A percentile compares a stretch with the other conserved stretches of the same genome.
These are phyloP conservation scores for Botrytis medusae DNA, from an alignment of 2,329 filamentous ascomycete genomes.

Conservation along the genomic window DNA sequence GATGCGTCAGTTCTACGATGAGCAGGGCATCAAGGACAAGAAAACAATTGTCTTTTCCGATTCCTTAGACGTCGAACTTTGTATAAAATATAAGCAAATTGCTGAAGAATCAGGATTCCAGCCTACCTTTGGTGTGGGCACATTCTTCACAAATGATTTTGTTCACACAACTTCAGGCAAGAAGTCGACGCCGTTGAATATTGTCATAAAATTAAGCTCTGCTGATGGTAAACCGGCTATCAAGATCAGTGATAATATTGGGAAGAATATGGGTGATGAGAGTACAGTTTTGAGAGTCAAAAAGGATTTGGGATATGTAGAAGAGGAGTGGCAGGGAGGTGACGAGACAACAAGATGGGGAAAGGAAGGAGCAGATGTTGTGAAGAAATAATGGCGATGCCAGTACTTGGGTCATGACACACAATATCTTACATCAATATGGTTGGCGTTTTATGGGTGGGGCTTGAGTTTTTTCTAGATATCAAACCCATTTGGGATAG, in stretches of 20 bases:
- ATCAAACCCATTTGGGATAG: background rate
- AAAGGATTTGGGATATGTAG: slow-evolving; percentile 78
- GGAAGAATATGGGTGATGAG: slow-evolving; percentile 89
- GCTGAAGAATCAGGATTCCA: slow-evolving; percentile 79
- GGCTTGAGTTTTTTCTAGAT: background rate
- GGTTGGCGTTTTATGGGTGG: background rate
- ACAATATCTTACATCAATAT: background rate
- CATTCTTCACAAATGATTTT: slow-evolving; percentile 95
- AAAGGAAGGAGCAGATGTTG: slow-evolving; percentile 43
- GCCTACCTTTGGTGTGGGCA: slow-evolving; percentile 90
- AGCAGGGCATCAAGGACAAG: slow-evolving; percentile 66
- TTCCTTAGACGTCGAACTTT: slow-evolving; percentile 86
- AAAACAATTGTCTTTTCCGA: slow-evolving; percentile 96
- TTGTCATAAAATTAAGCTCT: slow-evolving; percentile 94
- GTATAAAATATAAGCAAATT: slow-evolving; percentile 83
- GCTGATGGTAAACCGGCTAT: slow-evolving; percentile 79
- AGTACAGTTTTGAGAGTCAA: slow-evolving; percentile 81
- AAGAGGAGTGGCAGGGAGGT: slow-evolving; percentile 78
- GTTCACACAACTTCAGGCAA: slow-evolving; percentile 66
- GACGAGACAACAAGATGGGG: slow-evolving; percentile 86
- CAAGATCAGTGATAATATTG: slow-evolving; percentile 87
- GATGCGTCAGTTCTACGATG: slow-evolving; percentile 50
- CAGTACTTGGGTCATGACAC: background rate
- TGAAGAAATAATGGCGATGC: slow-evolving; percentile 6
- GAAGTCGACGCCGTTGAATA: slow-evolving; percentile 91